Percentiles rank a stretch among this genome's conserved stretches.
phyloP scores from a whole-genome alignment of 495 filamentous ascomycete species.

The Penicillium canariense region DNA sequence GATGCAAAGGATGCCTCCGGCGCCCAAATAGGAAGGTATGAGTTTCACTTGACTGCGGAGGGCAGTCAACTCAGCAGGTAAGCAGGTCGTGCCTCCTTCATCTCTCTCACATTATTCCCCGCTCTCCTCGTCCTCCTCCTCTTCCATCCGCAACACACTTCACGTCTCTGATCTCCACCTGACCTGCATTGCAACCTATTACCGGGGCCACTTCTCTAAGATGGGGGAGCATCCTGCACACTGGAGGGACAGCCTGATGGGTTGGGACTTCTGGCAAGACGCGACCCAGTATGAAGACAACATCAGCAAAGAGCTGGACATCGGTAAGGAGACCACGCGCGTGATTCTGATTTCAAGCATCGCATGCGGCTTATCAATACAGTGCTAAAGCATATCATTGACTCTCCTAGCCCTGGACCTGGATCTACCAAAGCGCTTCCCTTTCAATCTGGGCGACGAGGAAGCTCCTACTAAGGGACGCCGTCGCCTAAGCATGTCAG shows the following conservation, averaged over 20 bases:
- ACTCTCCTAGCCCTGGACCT: conserved; percentile 9
- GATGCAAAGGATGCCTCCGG: background rate
- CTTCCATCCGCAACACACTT: background rate
- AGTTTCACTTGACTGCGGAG: too few relatives aligned
- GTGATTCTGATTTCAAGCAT: background rate
- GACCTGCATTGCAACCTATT: background rate
- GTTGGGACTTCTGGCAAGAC: conserved; percentile 34
- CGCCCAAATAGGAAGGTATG: background rate
- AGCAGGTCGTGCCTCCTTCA: background rate
- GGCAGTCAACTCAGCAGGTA: too few relatives aligned
- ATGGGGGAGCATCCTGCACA: conserved; percentile 30
- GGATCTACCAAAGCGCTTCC: conserved; percentile 27
- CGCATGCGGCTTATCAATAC: background rate
- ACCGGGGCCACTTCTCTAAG: background rate
- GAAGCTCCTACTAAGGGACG: conserved; percentile 12
- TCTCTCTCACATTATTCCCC: background rate
- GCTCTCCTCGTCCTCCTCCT: background rate
- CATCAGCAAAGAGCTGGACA: background rate
- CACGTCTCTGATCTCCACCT: background rate
- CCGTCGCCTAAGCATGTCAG: conserved; percentile 29
- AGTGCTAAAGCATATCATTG: background rate
- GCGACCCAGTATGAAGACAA: conserved; percentile 10
- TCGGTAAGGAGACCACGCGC: background rate
- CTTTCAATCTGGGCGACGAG: conserved; percentile 30
- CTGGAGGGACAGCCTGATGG: conserved; percentile 33